Evolutionary conservation across 768 basidiomycete genomes (phyloP).

Genomic region (Coprinopsis cinerea): DNA sequence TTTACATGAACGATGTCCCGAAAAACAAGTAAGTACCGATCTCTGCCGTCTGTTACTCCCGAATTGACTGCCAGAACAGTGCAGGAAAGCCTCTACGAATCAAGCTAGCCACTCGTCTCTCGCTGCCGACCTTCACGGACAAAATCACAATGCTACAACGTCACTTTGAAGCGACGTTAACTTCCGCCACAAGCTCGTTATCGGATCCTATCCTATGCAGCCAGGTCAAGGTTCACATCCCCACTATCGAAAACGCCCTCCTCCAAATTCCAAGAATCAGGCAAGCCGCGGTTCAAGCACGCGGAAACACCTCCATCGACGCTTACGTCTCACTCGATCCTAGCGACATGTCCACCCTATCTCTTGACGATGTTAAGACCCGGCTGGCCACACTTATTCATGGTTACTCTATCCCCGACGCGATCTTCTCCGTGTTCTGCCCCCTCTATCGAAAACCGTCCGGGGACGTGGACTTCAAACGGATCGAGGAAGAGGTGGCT

Average conservation of each 20-base stretch:
- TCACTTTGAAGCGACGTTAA: not conserved
- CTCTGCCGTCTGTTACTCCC: not conserved
- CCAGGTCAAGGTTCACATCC: not conserved
- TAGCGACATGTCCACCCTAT: not conserved
- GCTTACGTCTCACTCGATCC: conserved; percentile 30
- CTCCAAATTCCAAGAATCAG: conserved; percentile 26
- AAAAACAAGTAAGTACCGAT: conserved; percentile 31
- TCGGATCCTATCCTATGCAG: not conserved
- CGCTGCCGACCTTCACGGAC: conserved; percentile 31
- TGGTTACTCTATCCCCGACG: conserved; percentile 35
- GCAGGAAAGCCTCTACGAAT: conserved; percentile 45
- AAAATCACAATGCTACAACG: conserved; percentile 17
- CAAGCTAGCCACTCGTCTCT: conserved; percentile 36
- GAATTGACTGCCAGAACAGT: conserved; percentile 13
- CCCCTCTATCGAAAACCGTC: conserved; percentile 15
- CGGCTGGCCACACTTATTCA: conserved; percentile 17
- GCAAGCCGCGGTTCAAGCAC: not conserved
- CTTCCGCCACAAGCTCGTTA: not conserved
- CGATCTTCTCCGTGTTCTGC: conserved; percentile 26
- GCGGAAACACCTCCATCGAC: conserved; percentile 22
- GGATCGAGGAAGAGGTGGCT: conserved; percentile 15
- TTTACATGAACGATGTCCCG: conserved; percentile 43
- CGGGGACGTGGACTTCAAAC: conserved; percentile 26
- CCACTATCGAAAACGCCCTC: conserved; percentile 25
- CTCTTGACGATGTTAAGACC: not conserved